Evolutionary conservation across 139 green algal species (phyloP), one percentile per base, ranked within the genome.

Genomic region (Chlamydomonas schloesseri): DNA sequence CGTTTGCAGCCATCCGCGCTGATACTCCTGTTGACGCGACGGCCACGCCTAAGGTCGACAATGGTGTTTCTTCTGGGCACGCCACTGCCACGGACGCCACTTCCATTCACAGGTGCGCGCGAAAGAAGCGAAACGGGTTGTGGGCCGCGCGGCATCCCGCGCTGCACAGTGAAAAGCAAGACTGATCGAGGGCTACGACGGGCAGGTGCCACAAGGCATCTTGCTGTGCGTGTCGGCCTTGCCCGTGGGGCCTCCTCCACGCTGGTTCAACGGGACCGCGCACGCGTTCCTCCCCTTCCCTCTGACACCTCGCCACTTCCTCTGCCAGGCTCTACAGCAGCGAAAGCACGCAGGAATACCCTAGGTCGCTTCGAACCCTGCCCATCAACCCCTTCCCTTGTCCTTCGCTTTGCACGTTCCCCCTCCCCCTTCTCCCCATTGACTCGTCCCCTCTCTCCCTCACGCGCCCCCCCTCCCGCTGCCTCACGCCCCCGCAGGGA

Each of bases 41-140:
- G 24, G 73, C 34, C 21, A 68, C 70, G 26, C 89, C 89, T 6
- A 88, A 90, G 58, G 89, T 93, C 1, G 77, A 77, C 28, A 64
- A 79, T 31, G 83, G 73, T 8, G 60, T 87, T 1, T 58, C 86
- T 21, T 79, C 81, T 24, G 68, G 81, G 2, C 69, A 78, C 62
- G 82, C 55, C n/a, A 89, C 84, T 46, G 77, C 77, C 46, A 91
- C 90, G 15, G 87, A 93, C 31, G 31, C 87, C 36, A 81, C 70
- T 28, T 76, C 83, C n/a, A 47, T 88, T 28, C 78, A 88, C 33
- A 83, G 90, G 87, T 65, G 46, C 42, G 37, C 28, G 26, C 28
- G 67, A 29, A 24, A 73, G 42, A 5, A 50, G 8, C 8, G 42
- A 50, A 50, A 8, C 42, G 8, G 42, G 42, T 50, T 50, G 42